Percentiles rank a stretch among this genome's conserved stretches.
These are phyloP conservation scores for Geotrichum citri-aurantii DNA, from an alignment of 1,139 yeast species.

Conservation along the genomic window DNA sequence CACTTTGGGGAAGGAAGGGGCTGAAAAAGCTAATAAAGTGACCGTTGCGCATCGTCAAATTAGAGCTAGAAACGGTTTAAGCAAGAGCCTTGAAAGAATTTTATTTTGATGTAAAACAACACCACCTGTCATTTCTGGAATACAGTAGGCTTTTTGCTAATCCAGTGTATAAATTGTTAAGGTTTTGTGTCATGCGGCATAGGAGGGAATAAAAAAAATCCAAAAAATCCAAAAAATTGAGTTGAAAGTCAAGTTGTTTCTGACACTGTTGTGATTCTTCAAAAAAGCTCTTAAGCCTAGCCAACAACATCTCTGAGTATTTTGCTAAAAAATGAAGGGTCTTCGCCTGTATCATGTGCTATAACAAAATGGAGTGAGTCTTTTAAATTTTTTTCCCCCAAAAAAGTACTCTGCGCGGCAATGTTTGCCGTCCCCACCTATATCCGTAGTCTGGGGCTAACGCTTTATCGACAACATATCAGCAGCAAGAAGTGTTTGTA, in stretches of 20 bases:
- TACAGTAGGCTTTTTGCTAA: background rate
- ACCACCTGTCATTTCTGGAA: no score
- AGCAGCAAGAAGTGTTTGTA: background rate
- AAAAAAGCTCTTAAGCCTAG: background rate
- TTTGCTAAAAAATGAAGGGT: background rate
- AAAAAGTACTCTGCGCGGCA: background rate
- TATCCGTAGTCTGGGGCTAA: background rate
- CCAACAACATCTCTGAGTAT: background rate
- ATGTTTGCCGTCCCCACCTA: background rate
- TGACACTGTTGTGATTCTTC: background rate
- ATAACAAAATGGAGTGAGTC: no score
- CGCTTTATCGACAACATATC: background rate
- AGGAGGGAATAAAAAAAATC: background rate
- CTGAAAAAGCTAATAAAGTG: no score
- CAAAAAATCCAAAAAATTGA: background rate
- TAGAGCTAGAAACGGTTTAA: background rate
- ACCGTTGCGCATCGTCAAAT: no score
- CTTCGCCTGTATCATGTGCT: background rate
- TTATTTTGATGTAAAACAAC: background rate
- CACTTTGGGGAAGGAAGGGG: no score
- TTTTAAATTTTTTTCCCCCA: no score
- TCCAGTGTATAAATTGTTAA: background rate
- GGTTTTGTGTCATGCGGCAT: background rate
- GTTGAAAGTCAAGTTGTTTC: no score
- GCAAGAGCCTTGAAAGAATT: background rate